Evolutionary conservation across 2,329 filamentous ascomycete genomes (phyloP).

Genomic region (Nemania sp.): DNA sequence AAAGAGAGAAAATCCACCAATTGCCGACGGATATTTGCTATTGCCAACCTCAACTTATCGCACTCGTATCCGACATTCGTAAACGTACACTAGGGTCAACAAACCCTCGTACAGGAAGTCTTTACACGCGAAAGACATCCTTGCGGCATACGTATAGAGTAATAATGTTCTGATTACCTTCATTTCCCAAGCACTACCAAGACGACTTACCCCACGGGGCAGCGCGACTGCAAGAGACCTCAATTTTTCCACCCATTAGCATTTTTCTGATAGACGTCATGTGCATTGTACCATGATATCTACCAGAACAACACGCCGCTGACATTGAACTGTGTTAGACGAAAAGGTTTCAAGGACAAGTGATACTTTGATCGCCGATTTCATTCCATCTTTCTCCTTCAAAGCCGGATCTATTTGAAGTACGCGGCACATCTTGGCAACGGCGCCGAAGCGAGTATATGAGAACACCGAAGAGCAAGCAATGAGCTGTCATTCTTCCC

Average conservation of each 20-base stretch:
- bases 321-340: conserved; percentile 1
- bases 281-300: conserved; percentile 14
- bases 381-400: neutral
- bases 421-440: conserved; percentile 9
- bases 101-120: neutral
- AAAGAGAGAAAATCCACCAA: conserved; percentile 29
- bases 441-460: conserved; percentile 15
- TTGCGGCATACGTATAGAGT: neutral
- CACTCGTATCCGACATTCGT: neutral
- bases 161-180: conserved; percentile 1
- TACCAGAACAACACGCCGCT: neutral
- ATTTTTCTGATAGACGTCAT: conserved; percentile 13
- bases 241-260: conserved; percentile 39
- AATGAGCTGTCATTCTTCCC: neutral
- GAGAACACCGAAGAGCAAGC: neutral
- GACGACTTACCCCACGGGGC: neutral
- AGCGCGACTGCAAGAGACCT: neutral
- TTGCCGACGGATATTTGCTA: neutral
- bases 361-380: neutral
- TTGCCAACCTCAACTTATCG: conserved; percentile 1
- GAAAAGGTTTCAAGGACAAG: conserved; percentile 6
- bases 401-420: neutral
- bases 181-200: neutral
- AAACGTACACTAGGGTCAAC: neutral
- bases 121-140: neutral